phyloP scores from a whole-genome alignment of 768 basidiomycete species.

The Naganishia onofrii region DNA sequence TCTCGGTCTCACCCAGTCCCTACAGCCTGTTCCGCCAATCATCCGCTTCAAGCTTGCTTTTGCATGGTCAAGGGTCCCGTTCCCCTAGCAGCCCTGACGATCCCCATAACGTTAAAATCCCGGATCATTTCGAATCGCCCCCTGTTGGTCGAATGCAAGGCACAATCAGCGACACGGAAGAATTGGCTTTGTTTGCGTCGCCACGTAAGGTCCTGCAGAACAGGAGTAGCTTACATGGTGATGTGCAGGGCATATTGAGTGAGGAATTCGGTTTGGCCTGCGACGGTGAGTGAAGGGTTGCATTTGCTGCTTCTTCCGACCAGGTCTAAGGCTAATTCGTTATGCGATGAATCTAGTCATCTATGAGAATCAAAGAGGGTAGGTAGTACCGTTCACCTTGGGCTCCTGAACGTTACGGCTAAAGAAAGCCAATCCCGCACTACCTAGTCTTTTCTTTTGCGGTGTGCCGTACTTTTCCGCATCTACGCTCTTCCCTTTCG shows the following conservation, averaged over 20 bases:
- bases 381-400: background rate
- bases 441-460: constrained; percentile 25
- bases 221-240: background rate
- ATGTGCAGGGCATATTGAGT: background rate
- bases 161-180: background rate
- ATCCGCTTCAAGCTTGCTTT: too few relatives aligned
- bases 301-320: background rate
- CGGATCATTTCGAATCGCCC: too few relatives aligned
- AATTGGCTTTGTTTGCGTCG: background rate
- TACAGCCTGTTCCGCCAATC: too few relatives aligned
- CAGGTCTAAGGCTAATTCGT: background rate
- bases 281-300: background rate
- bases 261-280: background rate
- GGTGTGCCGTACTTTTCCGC: constrained; percentile 29
- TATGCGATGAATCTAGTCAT: constrained; percentile 12
- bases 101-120: too few relatives aligned
- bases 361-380: constrained; percentile 34
- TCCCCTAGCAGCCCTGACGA: background rate
- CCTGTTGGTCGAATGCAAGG: background rate
- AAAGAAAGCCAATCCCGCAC: background rate
- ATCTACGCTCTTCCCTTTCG: constrained; percentile 28
- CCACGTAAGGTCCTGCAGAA: background rate
- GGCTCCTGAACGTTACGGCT: background rate
- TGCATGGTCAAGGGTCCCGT: too few relatives aligned
- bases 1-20: too few relatives aligned